A percentile compares a stretch with the other conserved stretches of the same genome.
Conservation (phyloP, 441 rosid species). For the Metrosideros polymorpha region DNA sequence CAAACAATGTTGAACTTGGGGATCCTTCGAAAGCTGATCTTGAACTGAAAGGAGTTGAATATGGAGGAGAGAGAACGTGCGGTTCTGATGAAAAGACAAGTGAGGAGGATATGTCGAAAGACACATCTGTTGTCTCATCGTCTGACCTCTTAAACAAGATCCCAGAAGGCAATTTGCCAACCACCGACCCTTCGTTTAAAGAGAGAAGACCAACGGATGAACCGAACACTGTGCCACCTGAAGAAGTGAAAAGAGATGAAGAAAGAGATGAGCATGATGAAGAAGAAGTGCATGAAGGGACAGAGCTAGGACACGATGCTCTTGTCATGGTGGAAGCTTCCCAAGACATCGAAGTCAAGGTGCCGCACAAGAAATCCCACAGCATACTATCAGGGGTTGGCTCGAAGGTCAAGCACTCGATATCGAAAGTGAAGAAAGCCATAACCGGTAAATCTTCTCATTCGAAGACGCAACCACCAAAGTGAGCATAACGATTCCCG, state of each 20-base stretch:
- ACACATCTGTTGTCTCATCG: not conserved
- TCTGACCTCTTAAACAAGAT: conserved; percentile 6
- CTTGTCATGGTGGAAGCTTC: conserved; percentile 51
- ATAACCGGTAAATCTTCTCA: conserved; percentile 79
- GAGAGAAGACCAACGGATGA: conserved; percentile 15
- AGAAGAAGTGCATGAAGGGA: conserved; percentile 39
- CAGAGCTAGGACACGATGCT: conserved; percentile 51
- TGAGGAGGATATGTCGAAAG: not conserved
- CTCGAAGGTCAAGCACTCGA: conserved; percentile 87
- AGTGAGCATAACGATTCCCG: conserved; percentile 5
- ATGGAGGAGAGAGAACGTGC: not conserved
- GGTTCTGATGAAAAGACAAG: not conserved
- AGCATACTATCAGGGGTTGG: conserved; percentile 77
- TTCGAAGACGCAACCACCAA: conserved; percentile 47
- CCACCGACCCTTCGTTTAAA: conserved; percentile 5
- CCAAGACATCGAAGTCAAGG: conserved; percentile 41
- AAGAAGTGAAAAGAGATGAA: conserved; percentile 38
- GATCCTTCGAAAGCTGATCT: conserved; percentile 6
- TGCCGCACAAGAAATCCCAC: conserved; percentile 63
- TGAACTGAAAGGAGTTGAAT: conserved; percentile 16
- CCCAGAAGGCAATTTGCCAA: not conserved
- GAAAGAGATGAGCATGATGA: conserved; percentile 26
- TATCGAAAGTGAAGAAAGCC: conserved; percentile 88
- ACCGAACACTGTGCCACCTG: conserved; percentile 11
- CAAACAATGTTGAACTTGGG: conserved; percentile 12